Base-by-base conservation (phyloP, 768 basidiomycete species). In the Phanerodontia chrysosporium region DNA sequence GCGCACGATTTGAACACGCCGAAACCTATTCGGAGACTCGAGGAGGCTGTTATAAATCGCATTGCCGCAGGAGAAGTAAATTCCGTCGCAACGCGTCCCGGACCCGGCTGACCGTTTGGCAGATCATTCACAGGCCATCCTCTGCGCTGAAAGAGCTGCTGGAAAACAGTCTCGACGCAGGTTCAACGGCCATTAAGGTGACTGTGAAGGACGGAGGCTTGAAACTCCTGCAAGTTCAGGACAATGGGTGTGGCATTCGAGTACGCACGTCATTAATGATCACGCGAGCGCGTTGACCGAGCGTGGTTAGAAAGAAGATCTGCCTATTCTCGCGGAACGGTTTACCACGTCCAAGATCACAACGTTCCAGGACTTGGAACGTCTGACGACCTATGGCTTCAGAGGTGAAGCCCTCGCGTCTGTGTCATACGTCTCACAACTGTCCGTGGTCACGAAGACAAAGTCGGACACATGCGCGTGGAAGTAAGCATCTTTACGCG, bases 401-500 rank as follows among this genome's bases (percentile, higher is more conserved):
- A 83, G 97, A 53, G 96, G 97, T 28, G 97, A 99, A 74, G 97
- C 97, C 0, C 75, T 99, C 49, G 97, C 96, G 2, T 95, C 93
- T 13, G 92, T 99, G 59, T 95, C 93, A 4, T 94, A 97, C 73
- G 92, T 96, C 42, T 87, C 95, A 1, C 90, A 90, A 70, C 77
- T 99, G 57, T 84, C 85, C 18, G 89, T 98, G 10, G 75, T 90
- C n/a, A 97, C 94, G 5, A 98, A 98, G 76, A 93, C 90, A 0
- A 90, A 83, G 68, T 67, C 76, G 0, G 92, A 94, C 42, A 73
- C 79, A 2, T 93, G 90, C 71, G 96, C 94, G 5, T 98, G 93
- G 92, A 97, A 88, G 96, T 97, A 69, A 71, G 95, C 74, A 51
- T 16, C 4, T 13, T 5, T 29, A 22, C 27, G n/a, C 30, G 1